phyloP scores from a whole-genome alignment of 768 basidiomycete genomes.

The Auricularia sp. region DNA sequence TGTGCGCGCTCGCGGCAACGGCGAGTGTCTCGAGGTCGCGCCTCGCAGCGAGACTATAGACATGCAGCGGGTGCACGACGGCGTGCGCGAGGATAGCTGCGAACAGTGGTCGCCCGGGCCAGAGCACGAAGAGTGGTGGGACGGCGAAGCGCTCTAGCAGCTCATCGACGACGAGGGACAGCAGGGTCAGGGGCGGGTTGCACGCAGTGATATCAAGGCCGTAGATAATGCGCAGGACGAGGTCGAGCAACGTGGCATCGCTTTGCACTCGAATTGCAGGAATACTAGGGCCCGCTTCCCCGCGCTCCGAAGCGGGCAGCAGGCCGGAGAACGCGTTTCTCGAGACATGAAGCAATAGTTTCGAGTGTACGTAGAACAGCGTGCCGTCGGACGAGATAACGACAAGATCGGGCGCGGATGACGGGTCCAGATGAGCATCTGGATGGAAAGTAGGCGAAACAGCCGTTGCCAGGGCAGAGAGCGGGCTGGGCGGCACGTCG shows the following conservation, averaged over 20 bases:
- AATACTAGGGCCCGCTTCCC: neutral
- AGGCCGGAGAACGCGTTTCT: too few species aligned
- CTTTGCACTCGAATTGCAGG: neutral
- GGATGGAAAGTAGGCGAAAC: too few species aligned
- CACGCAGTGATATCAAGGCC: slow-evolving; percentile 66
- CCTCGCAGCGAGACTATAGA: slow-evolving; percentile 11
- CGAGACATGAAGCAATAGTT: too few species aligned
- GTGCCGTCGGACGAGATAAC: too few species aligned
- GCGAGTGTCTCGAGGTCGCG: slow-evolving; percentile 12
- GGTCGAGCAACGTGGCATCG: slow-evolving; percentile 45
- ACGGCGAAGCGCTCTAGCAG: slow-evolving; percentile 4
- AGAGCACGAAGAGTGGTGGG: neutral
- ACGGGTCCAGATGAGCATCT: too few species aligned
- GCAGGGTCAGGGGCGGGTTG: slow-evolving; percentile 32
- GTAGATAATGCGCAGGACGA: slow-evolving; percentile 65
- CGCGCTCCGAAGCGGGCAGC: too few species aligned
- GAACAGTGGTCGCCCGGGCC: slow-evolving; percentile 18
- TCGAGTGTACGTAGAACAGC: too few species aligned
- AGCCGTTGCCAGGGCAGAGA: too few species aligned
- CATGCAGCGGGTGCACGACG: slow-evolving; percentile 40
- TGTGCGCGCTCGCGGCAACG: slow-evolving; percentile 7
- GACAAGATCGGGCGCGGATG: too few species aligned
- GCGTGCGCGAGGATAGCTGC: slow-evolving; percentile 55
- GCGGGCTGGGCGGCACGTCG: too few species aligned
- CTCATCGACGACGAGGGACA: neutral